Evolutionary conservation across 2,329 filamentous ascomycete genomes (phyloP).

Genomic region (Stenocarpella maydis): DNA sequence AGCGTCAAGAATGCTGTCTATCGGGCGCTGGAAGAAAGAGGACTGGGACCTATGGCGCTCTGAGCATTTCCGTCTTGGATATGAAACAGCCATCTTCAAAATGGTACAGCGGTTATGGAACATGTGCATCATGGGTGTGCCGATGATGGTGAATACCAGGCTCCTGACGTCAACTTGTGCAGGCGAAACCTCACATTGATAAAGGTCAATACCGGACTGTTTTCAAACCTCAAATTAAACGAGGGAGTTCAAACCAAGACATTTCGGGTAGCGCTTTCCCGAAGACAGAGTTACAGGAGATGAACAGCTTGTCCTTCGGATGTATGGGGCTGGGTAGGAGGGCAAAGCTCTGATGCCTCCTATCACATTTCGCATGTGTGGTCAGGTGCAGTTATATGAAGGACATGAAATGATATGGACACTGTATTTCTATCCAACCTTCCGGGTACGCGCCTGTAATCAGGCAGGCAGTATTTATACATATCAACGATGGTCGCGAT

Average conservation of each 20-base stretch:
- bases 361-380: background rate
- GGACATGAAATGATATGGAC: too few species aligned
- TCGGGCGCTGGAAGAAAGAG: conserved; percentile 62
- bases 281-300: too few species aligned
- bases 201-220: background rate
- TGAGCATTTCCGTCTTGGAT: conserved; percentile 38
- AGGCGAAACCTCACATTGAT: rapidly evolving
- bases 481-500: background rate
- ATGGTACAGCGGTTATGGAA: background rate
- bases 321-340: too few species aligned
- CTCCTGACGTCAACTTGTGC: too few species aligned
- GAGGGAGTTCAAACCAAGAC: too few species aligned
- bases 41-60: conserved; percentile 63
- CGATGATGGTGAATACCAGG: background rate
- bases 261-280: too few species aligned
- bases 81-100: background rate
- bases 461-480: background rate
- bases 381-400: too few species aligned
- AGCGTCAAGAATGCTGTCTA: conserved; percentile 61
- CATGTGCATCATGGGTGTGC: background rate
- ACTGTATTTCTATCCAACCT: too few species aligned
- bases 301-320: too few species aligned
- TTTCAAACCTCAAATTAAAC: too few species aligned
- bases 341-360: too few species aligned
- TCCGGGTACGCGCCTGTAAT: too few species aligned